Evolutionary conservation across 768 basidiomycete genomes (phyloP).

Genomic region (Kwoniella sp.): DNA sequence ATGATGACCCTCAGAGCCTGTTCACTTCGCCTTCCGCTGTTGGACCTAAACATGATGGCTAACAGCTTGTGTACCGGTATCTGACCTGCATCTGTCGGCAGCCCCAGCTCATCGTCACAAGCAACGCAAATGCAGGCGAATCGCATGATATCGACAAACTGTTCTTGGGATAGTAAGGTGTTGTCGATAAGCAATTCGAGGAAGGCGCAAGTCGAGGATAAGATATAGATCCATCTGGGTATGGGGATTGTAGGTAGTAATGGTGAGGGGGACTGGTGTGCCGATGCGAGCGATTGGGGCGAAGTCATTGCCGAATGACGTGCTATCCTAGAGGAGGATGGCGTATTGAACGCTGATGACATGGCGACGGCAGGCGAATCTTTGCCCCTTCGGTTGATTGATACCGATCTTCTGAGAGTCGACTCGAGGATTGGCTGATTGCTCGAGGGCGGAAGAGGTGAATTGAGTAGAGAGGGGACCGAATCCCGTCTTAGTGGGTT

Average conservation of each 20-base stretch:
- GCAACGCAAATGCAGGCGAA: slow-evolving; percentile 39
- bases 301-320: slow-evolving; percentile 24
- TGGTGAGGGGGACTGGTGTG: slow-evolving; percentile 20
- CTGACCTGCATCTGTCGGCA: slow-evolving; percentile 23
- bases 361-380: slow-evolving; percentile 7
- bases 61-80: slow-evolving; percentile 28
- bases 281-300: slow-evolving; percentile 19
- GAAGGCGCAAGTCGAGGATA: slow-evolving; percentile 32
- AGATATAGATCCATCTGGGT: slow-evolving; percentile 32
- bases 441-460: slow-evolving; percentile 15
- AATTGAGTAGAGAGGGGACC: slow-evolving; percentile 25
- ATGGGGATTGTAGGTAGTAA: slow-evolving; percentile 7
- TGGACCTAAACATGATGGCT: slow-evolving; percentile 29
- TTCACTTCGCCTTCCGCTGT: slow-evolving; percentile 40
- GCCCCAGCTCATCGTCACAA: slow-evolving; percentile 30
- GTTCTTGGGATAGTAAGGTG: slow-evolving; percentile 28
- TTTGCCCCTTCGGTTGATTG: slow-evolving; percentile 15
- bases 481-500: slow-evolving; percentile 17
- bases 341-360: slow-evolving; percentile 17
- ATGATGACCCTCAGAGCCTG: slow-evolving; percentile 34
- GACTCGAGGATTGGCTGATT: slow-evolving; percentile 4
- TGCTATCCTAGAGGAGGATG: slow-evolving; percentile 19
- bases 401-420: slow-evolving; percentile 9
- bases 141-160: slow-evolving; percentile 33
- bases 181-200: slow-evolving; percentile 33